Evolutionary conservation across 805 yeast species (phyloP).

Genomic region (Naumovozyma castellii): DNA sequence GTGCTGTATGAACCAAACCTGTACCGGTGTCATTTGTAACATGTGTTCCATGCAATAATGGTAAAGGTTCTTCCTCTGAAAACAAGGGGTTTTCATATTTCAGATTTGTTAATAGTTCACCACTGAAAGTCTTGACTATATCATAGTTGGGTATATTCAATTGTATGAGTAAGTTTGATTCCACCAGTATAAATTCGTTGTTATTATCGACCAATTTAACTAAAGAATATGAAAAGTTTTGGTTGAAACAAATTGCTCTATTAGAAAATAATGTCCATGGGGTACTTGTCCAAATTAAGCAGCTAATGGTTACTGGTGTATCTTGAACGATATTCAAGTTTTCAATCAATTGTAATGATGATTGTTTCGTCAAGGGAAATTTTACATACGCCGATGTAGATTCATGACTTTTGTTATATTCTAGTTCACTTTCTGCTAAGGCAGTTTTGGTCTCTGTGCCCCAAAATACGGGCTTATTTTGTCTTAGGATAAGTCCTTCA

Average conservation of each 20-base stretch:
- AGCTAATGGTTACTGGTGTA: slow-evolving; percentile 14
- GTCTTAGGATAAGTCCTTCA: slow-evolving; percentile 65
- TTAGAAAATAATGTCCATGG: slow-evolving; percentile 96
- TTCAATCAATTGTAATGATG: slow-evolving; percentile 6
- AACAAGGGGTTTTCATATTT: slow-evolving; percentile 51
- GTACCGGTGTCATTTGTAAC: slow-evolving; percentile 81
- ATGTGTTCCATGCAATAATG: slow-evolving; percentile 70
- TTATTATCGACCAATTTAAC: slow-evolving; percentile 23
- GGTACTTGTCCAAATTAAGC: slow-evolving; percentile 91
- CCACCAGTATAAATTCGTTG: slow-evolving; percentile 47
- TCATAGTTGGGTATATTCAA: slow-evolving; percentile 21
- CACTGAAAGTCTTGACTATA: slow-evolving; percentile 30
- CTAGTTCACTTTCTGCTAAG: slow-evolving; percentile 91
- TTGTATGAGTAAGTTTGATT: slow-evolving; percentile 37
- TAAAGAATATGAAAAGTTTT: slow-evolving; percentile 48
- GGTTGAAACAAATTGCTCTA: slow-evolving; percentile 67
- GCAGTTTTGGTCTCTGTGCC: slow-evolving; percentile 92
- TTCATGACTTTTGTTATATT: slow-evolving; percentile 63
- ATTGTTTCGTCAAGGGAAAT: slow-evolving; percentile 42
- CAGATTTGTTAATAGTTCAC: slow-evolving; percentile 33
- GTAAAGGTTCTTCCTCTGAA: slow-evolving; percentile 31
- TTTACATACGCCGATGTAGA: slow-evolving; percentile 62
- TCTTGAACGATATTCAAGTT: slow-evolving; percentile 4
- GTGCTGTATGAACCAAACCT: slow-evolving; percentile 93
- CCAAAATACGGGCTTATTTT: slow-evolving; percentile 95